Base-by-base conservation (phyloP, 78 protist genomes). In the Creolimax fragrantissima region DNA sequence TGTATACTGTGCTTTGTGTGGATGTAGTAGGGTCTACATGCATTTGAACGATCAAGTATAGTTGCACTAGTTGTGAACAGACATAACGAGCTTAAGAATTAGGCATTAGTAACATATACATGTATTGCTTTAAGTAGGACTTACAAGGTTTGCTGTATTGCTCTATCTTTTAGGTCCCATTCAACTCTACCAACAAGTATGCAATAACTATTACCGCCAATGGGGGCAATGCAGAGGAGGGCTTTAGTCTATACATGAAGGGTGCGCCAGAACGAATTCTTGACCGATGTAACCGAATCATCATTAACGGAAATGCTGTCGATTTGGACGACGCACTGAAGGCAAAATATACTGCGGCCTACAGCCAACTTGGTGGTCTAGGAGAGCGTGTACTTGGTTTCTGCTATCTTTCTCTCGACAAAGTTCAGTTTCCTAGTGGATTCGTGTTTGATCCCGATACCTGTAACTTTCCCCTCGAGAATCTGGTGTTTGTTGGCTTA, bases 141-240 rank as follows among this genome's bases (percentile, higher is more conserved):
- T n/a, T n/a, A n/a, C n/a, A n/a, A n/a, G n/a, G n/a, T n/a, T n/a
- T n/a, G n/a, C n/a, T n/a, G n/a, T n/a, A n/a, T n/a, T n/a, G n/a
- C n/a, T n/a, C n/a, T n/a, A n/a, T n/a, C n/a, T n/a, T n/a, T n/a
- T n/a, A 96, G 93, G 92, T 98, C 5, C 98, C 99, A 39, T 98
- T 98, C 97, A 98, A 98, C 95, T 97, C 99, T 43, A 93, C 90
- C 17, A 98, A 98, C 96, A 98, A 98, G 94, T 98, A 93, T 92
- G 95, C 91, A 92, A 42, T 96, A 11, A 45, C 93, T 32, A 85
- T 96, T 36, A 94, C 91, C 92, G 42, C 58, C 0, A 47, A 92
- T 43, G 2, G 3, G 3, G 88, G 74, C 17, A 11, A 58, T 11
- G 39, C 11, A 17, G 74, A 17, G 11, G 74, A 17, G 74, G 74